phyloP scores from a whole-genome alignment of 2,329 filamentous ascomycete genomes.

The Aureobasidium subglaciale region DNA sequence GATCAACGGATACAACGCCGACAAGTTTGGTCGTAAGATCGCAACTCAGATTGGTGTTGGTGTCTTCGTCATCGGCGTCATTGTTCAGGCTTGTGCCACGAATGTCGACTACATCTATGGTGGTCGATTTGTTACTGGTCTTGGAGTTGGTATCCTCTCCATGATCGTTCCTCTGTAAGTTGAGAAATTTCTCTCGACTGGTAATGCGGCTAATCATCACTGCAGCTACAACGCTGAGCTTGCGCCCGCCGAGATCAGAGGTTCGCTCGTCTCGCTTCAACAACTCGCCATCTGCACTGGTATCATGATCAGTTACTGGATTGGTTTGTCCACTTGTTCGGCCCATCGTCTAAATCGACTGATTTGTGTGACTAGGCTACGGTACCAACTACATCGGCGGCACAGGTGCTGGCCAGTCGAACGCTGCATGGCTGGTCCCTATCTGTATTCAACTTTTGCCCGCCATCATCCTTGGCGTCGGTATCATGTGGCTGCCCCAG shows the following conservation, averaged over 20 bases:
- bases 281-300: conserved; percentile 53
- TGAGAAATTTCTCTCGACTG: too few relatives aligned
- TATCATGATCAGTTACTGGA: conserved; percentile 56
- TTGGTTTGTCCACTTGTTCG: conserved; percentile 28
- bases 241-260: conserved; percentile 31
- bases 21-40: conserved; percentile 61
- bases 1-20: conserved; percentile 64
- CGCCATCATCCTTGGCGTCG: conserved; percentile 57
- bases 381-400: conserved; percentile 29
- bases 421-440: conserved; percentile 61
- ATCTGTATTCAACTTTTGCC: conserved; percentile 65
- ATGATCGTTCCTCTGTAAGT: conserved; percentile 56
- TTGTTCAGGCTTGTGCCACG: conserved; percentile 60
- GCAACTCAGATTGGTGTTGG: conserved; percentile 58
- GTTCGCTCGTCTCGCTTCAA: conserved; percentile 47
- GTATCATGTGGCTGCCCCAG: conserved; percentile 52
- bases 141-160: conserved; percentile 39
- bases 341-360: background rate
- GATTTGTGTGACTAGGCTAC: background rate
- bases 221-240: conserved; percentile 24
- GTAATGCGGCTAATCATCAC: conserved; percentile 14
- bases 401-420: conserved; percentile 22
- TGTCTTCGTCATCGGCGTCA: conserved; percentile 64
- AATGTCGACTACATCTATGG: conserved; percentile 56
- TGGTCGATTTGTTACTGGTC: conserved; percentile 61